Evolutionary conservation across 1,284 basidiomycete genomes (phyloP).

Genomic region (Cryptococcus neoformans): DNA sequence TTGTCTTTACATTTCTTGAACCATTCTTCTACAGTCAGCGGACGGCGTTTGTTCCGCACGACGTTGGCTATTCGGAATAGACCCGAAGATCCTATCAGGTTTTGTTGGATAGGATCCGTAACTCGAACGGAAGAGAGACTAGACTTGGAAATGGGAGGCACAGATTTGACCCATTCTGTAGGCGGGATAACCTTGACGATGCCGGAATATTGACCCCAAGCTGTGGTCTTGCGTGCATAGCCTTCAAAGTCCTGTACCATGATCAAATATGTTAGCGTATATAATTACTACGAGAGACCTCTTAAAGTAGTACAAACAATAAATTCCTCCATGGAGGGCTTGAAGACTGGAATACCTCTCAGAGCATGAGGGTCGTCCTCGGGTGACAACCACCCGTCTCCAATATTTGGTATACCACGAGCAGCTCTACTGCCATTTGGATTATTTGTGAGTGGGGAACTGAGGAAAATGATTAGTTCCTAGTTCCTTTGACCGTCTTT

Average conservation of each 20-base stretch:
- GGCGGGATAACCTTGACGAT: constrained; percentile 94
- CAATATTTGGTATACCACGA: constrained; percentile 7
- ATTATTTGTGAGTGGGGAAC: constrained; percentile 27
- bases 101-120: constrained; percentile 83
- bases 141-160: constrained; percentile 66
- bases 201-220: constrained; percentile 82
- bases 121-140: constrained; percentile 66
- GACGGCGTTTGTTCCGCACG: constrained; percentile 66
- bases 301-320: constrained; percentile 25
- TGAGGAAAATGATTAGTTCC: not conserved
- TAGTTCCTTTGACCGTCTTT: not conserved
- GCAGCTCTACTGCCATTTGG: constrained; percentile 10
- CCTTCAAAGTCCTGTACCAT: constrained; percentile 68
- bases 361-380: constrained; percentile 77
- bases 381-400: constrained; percentile 54
- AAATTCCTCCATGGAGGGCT: constrained; percentile 83
- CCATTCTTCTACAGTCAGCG: constrained; percentile 83
- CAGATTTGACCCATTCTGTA: constrained; percentile 74
- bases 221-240: constrained; percentile 78
- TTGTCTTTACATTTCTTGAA: constrained; percentile 63
- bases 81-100: constrained; percentile 79
- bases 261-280: not conserved
- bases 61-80: constrained; percentile 89
- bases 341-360: constrained; percentile 91
- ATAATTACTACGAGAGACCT: no score